Evolutionary conservation across 2,329 filamentous ascomycete species (phyloP), one percentile per base, ranked within the genome.

Genomic region (Fusarium sp.): DNA sequence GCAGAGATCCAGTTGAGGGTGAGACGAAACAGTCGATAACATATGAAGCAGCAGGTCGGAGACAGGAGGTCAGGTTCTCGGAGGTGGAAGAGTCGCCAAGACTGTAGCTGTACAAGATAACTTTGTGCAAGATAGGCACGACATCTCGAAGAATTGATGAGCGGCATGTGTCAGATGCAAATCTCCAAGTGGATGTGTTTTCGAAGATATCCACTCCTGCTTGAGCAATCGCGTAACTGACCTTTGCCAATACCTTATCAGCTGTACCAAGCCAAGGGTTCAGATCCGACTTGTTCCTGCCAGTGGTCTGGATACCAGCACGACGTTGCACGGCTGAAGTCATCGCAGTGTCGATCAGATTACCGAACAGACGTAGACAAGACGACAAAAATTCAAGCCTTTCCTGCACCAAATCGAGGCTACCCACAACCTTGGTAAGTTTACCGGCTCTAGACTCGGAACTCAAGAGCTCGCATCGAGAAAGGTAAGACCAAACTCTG

Each of bases 401-500:
- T 52, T 91, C 91, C 6, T 87, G 85, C 4, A 92, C 88, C 58
- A 97, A 86, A 75, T 99, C 96, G 4, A 94, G 87, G 26, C 89
- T 90, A n/a, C 92, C 92, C 4, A 97, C 87, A 52, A 98, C 89
- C 50, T 89, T 89, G 38, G 90, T 88, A 64, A 99, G 85, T 64
- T 91, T 90, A 12, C 93, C 92, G 15, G 90, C 90, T 66, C 90
- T 90, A 11, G 92, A 90, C 70, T 93, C 90, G 8, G 89, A 87
- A 71, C 92, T 91, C 45, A 99, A 84, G 18, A 99, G 83, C 66
- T 90, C 89, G 77, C 93, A 97, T 59, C 93, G 89, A 5, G 91
- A 89, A 73, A 99, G 86, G 77, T 95, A 92, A 5, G 95, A 94
- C 94, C 96, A 98, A 8, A 97, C 89, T 62, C 94, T 86, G 58